phyloP scores from a whole-genome alignment of 805 yeast species.

The Suhomyces pyralidae region DNA sequence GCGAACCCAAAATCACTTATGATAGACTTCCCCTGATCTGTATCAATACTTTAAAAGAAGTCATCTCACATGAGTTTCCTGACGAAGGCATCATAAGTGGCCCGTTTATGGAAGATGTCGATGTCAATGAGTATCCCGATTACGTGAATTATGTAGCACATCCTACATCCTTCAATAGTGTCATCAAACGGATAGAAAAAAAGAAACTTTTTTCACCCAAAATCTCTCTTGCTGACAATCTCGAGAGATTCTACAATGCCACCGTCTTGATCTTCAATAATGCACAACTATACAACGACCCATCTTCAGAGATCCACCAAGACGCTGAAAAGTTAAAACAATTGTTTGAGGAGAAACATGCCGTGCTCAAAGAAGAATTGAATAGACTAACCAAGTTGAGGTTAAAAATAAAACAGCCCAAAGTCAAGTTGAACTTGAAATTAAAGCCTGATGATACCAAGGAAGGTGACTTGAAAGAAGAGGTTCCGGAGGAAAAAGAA shows the following conservation, averaged over 20 bases:
- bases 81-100: conserved; percentile 56
- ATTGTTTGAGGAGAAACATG: conserved; percentile 44
- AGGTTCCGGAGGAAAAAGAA: conserved; percentile 13
- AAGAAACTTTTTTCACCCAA: conserved; percentile 39
- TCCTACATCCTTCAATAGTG: conserved; percentile 70
- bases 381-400: conserved; percentile 21
- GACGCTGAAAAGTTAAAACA: conserved; percentile 64
- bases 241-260: conserved; percentile 59
- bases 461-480: conserved; percentile 21
- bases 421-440: conserved; percentile 29
- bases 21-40: conserved; percentile 20
- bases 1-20: conserved; percentile 12
- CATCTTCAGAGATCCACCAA: conserved; percentile 64
- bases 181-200: conserved; percentile 50
- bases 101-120: conserved; percentile 75
- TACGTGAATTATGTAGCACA: conserved; percentile 68
- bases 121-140: conserved; percentile 70
- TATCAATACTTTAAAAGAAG: conserved; percentile 31
- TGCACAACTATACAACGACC: conserved; percentile 76
- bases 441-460: conserved; percentile 10
- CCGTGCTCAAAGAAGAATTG: conserved; percentile 24
- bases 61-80: conserved; percentile 44
- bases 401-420: conserved; percentile 25
- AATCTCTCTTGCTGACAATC: conserved; percentile 36
- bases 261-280: conserved; percentile 67